phyloP scores from a whole-genome alignment of 768 basidiomycete genomes.

The Baorangia bicolor region DNA sequence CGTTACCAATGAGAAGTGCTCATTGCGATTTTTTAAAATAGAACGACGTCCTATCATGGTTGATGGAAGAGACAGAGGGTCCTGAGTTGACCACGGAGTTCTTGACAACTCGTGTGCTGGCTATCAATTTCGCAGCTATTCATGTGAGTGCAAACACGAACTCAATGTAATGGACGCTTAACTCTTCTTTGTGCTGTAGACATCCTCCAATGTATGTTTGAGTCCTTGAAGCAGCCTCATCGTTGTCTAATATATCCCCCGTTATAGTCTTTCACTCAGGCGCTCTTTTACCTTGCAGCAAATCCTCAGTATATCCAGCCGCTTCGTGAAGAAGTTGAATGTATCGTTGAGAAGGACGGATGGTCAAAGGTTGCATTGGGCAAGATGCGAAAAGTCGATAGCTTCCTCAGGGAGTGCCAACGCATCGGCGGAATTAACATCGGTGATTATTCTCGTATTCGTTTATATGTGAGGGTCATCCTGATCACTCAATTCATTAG shows the following conservation, averaged over 20 bases:
- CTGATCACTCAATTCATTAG: too few species aligned
- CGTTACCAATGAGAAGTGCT: too few species aligned
- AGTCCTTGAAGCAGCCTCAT: not conserved
- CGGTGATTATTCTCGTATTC: not conserved
- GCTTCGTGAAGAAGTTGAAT: too few species aligned
- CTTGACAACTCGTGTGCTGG: slow-evolving; percentile 3
- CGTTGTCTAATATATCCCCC: not conserved
- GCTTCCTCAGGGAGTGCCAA: slow-evolving; percentile 9
- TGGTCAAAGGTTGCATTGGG: slow-evolving; percentile 1
- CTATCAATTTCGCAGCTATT: slow-evolving; percentile 15
- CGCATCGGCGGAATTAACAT: not conserved
- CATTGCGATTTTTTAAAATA: not conserved
- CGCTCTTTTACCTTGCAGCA: too few species aligned
- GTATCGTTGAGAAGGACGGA: too few species aligned
- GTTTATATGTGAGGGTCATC: too few species aligned
- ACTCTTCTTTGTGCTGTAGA: not conserved
- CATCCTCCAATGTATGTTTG: not conserved
- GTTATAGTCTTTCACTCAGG: not conserved
- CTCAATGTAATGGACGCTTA: not conserved
- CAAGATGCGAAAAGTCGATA: slow-evolving; percentile 7
- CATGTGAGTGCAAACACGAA: not conserved
- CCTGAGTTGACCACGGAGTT: not conserved
- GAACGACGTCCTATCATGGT: slow-evolving; percentile 39
- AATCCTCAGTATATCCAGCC: too few species aligned
- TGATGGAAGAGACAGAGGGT: not conserved